Percentiles rank a stretch among this genome's conserved stretches.
phyloP scores from a whole-genome alignment of 345 rosid species.

The Mallotus nudiflorus region DNA sequence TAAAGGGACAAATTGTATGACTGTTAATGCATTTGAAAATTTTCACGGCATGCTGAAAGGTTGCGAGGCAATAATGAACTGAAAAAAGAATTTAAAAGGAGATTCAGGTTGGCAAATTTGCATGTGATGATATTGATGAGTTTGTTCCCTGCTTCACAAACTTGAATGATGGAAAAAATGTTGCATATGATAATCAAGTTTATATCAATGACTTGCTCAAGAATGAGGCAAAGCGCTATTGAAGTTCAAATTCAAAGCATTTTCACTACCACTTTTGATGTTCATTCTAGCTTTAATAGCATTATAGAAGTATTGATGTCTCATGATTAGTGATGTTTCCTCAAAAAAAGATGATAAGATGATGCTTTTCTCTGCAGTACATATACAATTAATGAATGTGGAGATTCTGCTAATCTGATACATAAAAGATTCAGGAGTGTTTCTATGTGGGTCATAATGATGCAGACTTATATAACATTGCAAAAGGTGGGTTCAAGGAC shows the following conservation, averaged over 20 bases:
- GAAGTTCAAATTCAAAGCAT: not conserved
- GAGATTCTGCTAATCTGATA: not conserved
- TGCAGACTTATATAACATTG: no score
- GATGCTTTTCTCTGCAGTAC: not conserved
- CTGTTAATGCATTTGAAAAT: not conserved
- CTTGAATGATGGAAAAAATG: not conserved
- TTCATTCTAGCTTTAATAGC: not conserved
- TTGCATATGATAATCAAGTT: not conserved
- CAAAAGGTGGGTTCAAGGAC: no score
- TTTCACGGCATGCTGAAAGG: not conserved
- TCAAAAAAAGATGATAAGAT: not conserved
- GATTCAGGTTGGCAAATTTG: not conserved
- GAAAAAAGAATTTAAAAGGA: not conserved
- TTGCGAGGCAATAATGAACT: not conserved
- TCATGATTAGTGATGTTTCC: not conserved
- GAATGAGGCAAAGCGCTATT: not conserved
- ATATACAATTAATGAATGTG: not conserved
- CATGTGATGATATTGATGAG: not conserved
- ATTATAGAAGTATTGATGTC: not conserved
- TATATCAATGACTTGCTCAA: not conserved
- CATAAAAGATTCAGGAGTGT: not conserved
- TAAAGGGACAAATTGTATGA: not conserved
- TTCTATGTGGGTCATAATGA: not conserved
- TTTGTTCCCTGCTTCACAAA: not conserved
- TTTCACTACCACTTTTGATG: not conserved